A percentile compares a stretch with the other conserved stretches of the same genome.
phyloP scores from a whole-genome alignment of 176 grass and related monocot species.

The Calamus simplicifolius region DNA sequence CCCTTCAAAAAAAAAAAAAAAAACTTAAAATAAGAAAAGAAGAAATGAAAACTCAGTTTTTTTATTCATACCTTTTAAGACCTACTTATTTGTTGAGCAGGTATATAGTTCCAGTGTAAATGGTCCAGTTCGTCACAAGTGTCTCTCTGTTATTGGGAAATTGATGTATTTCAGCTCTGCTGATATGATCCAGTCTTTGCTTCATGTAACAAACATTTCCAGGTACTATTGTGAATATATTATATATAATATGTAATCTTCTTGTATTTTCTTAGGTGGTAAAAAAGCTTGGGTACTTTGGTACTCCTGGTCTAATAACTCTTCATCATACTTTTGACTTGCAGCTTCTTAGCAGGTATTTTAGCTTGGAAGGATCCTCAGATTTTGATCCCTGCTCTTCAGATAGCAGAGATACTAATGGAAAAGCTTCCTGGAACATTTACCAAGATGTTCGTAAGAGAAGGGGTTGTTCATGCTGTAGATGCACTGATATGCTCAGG shows the following conservation, averaged over 20 bases:
- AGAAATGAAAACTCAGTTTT: not conserved
- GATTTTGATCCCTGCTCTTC: constrained; percentile 72
- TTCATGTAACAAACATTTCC: constrained; percentile 75
- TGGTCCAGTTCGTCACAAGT: constrained; percentile 66
- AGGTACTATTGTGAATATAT: constrained; percentile 28
- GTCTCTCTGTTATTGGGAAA: constrained; percentile 70
- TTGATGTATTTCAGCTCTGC: constrained; percentile 83
- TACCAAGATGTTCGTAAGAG: constrained; percentile 79
- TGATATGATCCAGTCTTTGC: constrained; percentile 70
- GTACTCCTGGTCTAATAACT: too few species aligned
- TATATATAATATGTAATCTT: not conserved
- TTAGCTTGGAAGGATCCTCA: constrained; percentile 85
- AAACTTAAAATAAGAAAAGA: too few species aligned
- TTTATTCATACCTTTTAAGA: not conserved
- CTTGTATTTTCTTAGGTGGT: too few species aligned
- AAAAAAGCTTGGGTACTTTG: too few species aligned
- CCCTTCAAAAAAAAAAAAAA: too few species aligned
- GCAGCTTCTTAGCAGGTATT: constrained; percentile 86
- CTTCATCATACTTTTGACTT: not conserved
- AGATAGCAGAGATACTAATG: constrained; percentile 84
- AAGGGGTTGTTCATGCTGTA: constrained; percentile 88
- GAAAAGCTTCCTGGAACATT: constrained; percentile 83
- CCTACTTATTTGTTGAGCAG: constrained; percentile 23
- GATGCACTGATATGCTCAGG: constrained; percentile 57
- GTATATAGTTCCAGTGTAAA: constrained; percentile 80